A percentile compares a stretch with the other conserved stretches of the same genome.
These are phyloP conservation scores for Plasmodium knowlesi DNA, from an alignment of 169 alveolate genomes.

Conservation along the genomic window DNA sequence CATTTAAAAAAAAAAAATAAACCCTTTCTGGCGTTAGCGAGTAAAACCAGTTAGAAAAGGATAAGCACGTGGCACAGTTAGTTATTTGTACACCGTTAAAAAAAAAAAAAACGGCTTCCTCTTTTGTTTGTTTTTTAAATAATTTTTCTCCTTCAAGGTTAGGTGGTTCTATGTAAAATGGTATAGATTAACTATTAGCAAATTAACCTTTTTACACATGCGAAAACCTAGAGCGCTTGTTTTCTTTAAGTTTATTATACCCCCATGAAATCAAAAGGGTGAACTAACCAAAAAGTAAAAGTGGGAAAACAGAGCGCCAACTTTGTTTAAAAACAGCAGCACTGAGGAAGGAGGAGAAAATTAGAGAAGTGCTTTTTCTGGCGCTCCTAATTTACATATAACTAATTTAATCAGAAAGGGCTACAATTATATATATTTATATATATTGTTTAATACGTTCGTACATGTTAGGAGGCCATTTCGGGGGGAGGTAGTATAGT, in stretches of 20 bases:
- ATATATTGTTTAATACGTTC: background rate
- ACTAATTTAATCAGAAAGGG: background rate
- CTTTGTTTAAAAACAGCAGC: background rate
- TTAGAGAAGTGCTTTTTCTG: background rate
- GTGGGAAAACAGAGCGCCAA: background rate
- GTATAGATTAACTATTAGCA: background rate
- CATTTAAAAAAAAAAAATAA: background rate
- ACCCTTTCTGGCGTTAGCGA: background rate
- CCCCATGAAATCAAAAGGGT: background rate
- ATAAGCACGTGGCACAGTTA: background rate
- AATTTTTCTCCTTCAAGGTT: background rate
- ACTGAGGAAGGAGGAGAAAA: background rate
- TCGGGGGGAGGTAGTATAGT: background rate
- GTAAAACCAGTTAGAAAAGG: background rate
- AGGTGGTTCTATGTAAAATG: background rate
- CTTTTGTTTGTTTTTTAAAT: too few relatives aligned
- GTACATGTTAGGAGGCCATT: background rate
- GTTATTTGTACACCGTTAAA: background rate
- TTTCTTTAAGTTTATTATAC: background rate
- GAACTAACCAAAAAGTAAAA: background rate
- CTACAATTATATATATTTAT: background rate
- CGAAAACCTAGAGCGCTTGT: background rate
- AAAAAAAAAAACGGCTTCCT: background rate
- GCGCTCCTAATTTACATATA: background rate
- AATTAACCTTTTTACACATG: background rate